Evolutionary conservation across 2,329 filamentous ascomycete species (phyloP), one percentile per base, ranked within the genome.

Genomic region (Arthrobotrys conoides): DNA sequence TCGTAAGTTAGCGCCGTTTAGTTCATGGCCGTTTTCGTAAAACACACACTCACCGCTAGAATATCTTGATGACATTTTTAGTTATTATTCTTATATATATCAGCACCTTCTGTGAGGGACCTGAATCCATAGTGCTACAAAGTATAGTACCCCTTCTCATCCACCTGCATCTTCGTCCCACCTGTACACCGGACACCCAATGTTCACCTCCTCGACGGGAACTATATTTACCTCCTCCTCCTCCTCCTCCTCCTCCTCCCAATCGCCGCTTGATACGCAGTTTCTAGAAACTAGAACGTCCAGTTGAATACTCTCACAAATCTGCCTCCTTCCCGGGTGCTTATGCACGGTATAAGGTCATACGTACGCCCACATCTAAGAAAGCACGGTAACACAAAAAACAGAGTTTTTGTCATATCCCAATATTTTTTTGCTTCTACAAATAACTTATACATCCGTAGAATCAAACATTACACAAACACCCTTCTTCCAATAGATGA

Each of bases 371-470:
- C 38, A 41, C 20, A 36, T 30, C 51, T 22, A 61, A 48, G 44
- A 57, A 59, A 48, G 20, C 36, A 48, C 22, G 66, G 66, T 70
- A 22, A 59, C 66, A 70, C 66, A 70, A 61, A 18, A 38, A 70
- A 70, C 53, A 61, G 46, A 36, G 66, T 61, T 70, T 57, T 59
- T 27, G 22, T 70, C 18, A 33, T 20, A 41, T 46, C 66, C 49
- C 30, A 53, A 41, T 3, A 68, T 18, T 48, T n/a, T n/a, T n/a
- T n/a, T 70, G 30, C 22, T 59, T 33, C 51, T 48, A 61, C 36
- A 48, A 27, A 70, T 48, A 36, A 49, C 27, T n/a, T n/a, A n/a
- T 48, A 48, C 14, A 36, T 6, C 41, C 44, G 46, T 36, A 27
- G 57, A 14, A 41, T 46, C 20, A 68, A 36, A 57, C 33, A 68